Evolutionary conservation across 2,329 filamentous ascomycete genomes (phyloP).

Genomic region (Ascochyta fabae): DNA sequence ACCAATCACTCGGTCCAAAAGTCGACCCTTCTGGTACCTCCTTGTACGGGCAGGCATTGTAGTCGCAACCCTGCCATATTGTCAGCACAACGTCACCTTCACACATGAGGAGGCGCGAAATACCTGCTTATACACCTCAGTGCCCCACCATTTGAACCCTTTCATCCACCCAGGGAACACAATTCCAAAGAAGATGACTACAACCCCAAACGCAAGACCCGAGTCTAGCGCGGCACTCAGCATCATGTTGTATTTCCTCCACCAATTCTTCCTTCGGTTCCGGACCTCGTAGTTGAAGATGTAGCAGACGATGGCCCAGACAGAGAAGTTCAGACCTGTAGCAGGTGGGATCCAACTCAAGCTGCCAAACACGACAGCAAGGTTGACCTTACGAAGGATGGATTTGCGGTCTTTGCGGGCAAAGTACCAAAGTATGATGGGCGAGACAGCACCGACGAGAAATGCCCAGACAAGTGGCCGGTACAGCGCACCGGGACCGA

Average conservation of each 20-base stretch:
- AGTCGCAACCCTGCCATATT: constrained; percentile 71
- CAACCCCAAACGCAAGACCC: constrained; percentile 79
- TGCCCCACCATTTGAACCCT: constrained; percentile 85
- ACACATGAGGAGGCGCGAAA: constrained; percentile 13
- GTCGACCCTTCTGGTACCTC: constrained; percentile 54
- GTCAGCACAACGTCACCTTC: constrained; percentile 11
- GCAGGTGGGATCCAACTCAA: constrained; percentile 88
- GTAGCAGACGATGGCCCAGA: constrained; percentile 86
- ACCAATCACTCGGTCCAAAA: constrained; percentile 46
- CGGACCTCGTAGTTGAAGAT: constrained; percentile 81
- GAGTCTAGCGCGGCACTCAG: constrained; percentile 83
- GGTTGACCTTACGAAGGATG: constrained; percentile 76
- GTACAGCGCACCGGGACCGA: constrained; percentile 77
- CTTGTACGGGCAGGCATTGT: constrained; percentile 77
- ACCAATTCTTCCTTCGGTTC: constrained; percentile 75
- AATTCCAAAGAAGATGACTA: constrained; percentile 85
- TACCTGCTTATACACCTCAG: constrained; percentile 77
- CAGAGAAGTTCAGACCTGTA: constrained; percentile 81
- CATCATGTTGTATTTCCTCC: constrained; percentile 92
- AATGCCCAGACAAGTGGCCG: constrained; percentile 82
- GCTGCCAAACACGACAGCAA: constrained; percentile 82
- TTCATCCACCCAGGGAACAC: constrained; percentile 80
- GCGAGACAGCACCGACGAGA: constrained; percentile 75
- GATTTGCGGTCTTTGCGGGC: constrained; percentile 63
- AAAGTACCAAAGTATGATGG: constrained; percentile 76